Percentiles rank a stretch among this genome's conserved stretches.
These are phyloP conservation scores for Dactylellina parvicollis DNA, from an alignment of 2,329 filamentous ascomycete species.

Conservation along the genomic window DNA sequence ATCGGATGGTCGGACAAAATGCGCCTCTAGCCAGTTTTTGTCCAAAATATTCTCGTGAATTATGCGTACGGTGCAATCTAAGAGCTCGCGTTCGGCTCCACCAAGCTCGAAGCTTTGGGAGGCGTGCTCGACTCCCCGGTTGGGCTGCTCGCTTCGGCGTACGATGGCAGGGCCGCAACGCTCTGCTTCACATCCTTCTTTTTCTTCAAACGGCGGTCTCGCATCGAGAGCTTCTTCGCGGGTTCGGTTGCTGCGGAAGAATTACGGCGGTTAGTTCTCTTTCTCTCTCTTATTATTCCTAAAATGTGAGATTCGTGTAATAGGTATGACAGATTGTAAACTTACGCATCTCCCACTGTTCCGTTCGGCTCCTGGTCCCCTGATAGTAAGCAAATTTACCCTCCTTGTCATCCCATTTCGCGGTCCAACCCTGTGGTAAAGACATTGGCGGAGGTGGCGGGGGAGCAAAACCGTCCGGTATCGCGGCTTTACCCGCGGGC, in stretches of 20 bases:
- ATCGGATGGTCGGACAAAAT: too few species aligned
- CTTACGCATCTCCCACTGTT: slow-evolving; percentile 56
- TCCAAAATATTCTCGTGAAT: too few species aligned
- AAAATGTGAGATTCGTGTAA: not conserved
- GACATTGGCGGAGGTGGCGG: slow-evolving; percentile 56
- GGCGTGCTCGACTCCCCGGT: slow-evolving; percentile 15
- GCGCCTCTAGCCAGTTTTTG: too few species aligned
- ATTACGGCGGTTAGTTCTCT: not conserved
- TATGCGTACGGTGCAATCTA: not conserved
- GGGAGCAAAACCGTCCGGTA: slow-evolving; percentile 50
- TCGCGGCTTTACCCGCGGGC: slow-evolving; percentile 29
- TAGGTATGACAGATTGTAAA: not conserved
- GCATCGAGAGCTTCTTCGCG: slow-evolving; percentile 50
- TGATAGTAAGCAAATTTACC: slow-evolving; percentile 56
- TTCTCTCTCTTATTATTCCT: not conserved
- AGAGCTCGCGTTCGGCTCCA: slow-evolving; percentile 36
- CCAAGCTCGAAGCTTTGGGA: slow-evolving; percentile 15
- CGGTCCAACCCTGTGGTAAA: slow-evolving; percentile 56
- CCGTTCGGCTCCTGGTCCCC: slow-evolving; percentile 53
- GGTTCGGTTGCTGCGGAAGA: slow-evolving; percentile 53
- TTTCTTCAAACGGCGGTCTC: slow-evolving; percentile 46
- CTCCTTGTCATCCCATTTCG: slow-evolving; percentile 55
- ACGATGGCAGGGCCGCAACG: slow-evolving; percentile 35
- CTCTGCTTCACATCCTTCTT: slow-evolving; percentile 49
- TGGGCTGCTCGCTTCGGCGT: slow-evolving; percentile 44